These are phyloP conservation scores for Calonectria multiphialidica DNA, from an alignment of 2,329 filamentous ascomycete species.

Conservation along the genomic window DNA sequence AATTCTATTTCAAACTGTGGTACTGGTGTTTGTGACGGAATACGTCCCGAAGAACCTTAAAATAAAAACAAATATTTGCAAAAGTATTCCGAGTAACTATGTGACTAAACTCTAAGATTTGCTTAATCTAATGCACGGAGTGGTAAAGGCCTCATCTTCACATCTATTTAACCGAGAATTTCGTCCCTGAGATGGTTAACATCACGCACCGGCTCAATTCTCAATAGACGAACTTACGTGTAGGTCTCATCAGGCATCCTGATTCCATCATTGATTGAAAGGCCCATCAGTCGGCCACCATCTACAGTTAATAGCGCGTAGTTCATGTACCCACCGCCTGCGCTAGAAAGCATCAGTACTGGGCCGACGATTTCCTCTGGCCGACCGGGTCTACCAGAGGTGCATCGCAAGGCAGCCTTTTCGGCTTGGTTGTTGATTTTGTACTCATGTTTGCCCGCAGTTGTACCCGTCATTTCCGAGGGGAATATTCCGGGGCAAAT, in stretches of 20 bases:
- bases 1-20: neutral
- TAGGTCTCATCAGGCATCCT: neutral
- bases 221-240: neutral
- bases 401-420: neutral
- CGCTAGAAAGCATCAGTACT: neutral
- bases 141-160: too few species aligned
- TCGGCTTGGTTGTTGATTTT: neutral
- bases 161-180: neutral
- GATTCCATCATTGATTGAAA: neutral
- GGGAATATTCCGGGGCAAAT: neutral
- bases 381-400: neutral
- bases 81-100: too few species aligned
- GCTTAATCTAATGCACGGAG: neutral
- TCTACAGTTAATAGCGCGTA: neutral
- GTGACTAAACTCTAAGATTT: too few species aligned
- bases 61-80: neutral
- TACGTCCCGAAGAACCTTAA: too few species aligned
- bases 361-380: neutral
- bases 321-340: neutral
- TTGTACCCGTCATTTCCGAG: neutral
- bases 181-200: neutral
- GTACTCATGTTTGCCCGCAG: neutral
- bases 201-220: neutral
- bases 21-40: too few species aligned
- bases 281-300: neutral